A percentile compares a stretch with the other conserved stretches of the same genome.
Evolutionary conservation across 2,329 filamentous ascomycete species (phyloP).

Genomic region (Penicillium sp.): DNA sequence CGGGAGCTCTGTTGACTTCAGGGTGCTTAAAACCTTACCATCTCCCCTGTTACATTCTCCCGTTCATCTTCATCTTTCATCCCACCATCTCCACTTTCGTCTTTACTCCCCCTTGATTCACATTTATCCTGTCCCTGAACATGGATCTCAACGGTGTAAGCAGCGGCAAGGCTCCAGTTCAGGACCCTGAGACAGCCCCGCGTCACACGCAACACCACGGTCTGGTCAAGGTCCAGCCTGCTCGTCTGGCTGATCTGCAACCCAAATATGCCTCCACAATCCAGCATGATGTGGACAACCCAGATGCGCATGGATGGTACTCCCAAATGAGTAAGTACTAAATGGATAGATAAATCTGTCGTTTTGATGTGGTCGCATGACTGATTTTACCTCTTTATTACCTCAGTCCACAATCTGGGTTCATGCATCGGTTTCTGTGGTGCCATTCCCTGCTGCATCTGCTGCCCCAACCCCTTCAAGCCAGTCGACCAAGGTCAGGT

Average conservation of each 20-base stretch:
- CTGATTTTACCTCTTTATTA: slow-evolving; percentile 7
- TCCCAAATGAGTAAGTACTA: slow-evolving; percentile 70
- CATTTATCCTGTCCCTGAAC: background rate
- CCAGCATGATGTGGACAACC: slow-evolving; percentile 62
- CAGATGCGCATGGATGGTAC: slow-evolving; percentile 81
- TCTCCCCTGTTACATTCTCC: background rate
- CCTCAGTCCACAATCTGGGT: slow-evolving; percentile 71
- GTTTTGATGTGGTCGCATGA: background rate
- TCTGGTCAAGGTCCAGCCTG: slow-evolving; percentile 74
- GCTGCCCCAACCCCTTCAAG: slow-evolving; percentile 96
- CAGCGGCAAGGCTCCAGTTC: slow-evolving; percentile 38
- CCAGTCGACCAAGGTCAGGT: slow-evolving; percentile 90
- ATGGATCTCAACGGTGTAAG: slow-evolving; percentile 32
- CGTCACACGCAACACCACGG: slow-evolving; percentile 42
- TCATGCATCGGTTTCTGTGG: slow-evolving; percentile 73
- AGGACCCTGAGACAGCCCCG: slow-evolving; percentile 36
- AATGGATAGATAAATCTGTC: slow-evolving; percentile 17
- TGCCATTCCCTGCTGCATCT: slow-evolving; percentile 85
- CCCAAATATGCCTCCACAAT: slow-evolving; percentile 72
- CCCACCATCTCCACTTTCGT: background rate
- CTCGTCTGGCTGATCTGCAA: slow-evolving; percentile 80
- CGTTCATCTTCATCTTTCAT: background rate
- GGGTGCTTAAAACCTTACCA: background rate
- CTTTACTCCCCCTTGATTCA: background rate
- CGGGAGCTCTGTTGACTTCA: background rate